These are phyloP conservation scores for Chaetomium globosum DNA, from an alignment of 2,329 filamentous ascomycete genomes.

Conservation along the genomic window DNA sequence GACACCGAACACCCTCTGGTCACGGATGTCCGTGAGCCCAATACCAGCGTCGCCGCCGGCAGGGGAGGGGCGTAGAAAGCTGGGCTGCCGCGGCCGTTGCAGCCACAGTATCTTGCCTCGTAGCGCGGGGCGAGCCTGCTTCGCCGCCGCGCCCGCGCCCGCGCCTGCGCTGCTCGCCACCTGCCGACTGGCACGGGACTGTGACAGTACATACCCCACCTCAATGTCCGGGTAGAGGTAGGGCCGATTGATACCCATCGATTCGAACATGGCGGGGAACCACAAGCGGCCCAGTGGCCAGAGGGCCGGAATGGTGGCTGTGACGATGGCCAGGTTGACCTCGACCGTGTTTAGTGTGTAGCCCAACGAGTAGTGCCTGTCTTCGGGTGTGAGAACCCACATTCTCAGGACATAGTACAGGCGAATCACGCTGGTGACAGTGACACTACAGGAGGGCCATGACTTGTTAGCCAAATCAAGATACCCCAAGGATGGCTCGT, in stretches of 20 bases:
- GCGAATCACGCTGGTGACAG: slow-evolving; percentile 41
- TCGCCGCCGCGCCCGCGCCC: background rate
- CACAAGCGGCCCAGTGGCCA: slow-evolving; percentile 42
- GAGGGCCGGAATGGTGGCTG: slow-evolving; percentile 44
- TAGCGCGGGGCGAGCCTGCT: background rate
- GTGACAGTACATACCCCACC: slow-evolving; percentile 20
- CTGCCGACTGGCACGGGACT: background rate
- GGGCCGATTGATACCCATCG: slow-evolving; percentile 33
- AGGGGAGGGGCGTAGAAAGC: background rate
- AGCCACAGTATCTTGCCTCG: slow-evolving; percentile 18
- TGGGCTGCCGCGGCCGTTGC: slow-evolving; percentile 19
- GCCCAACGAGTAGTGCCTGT: slow-evolving; percentile 41
- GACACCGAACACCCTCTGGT: slow-evolving; percentile 11
- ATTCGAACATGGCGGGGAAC: slow-evolving; percentile 41
- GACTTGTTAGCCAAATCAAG: background rate
- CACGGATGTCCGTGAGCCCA: slow-evolving; percentile 21
- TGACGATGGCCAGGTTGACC: slow-evolving; percentile 45
- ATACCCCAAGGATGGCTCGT: background rate
- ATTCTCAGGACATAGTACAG: slow-evolving; percentile 40
- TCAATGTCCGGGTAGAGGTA: slow-evolving; percentile 33
- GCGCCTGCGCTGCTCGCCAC: slow-evolving; percentile 18
- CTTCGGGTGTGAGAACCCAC: slow-evolving; percentile 34
- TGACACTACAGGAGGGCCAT: slow-evolving; percentile 37
- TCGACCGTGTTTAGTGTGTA: slow-evolving; percentile 43
- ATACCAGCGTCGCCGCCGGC: background rate